These are phyloP conservation scores for Pseudocercospora fuligena DNA, from an alignment of 2,329 filamentous ascomycete genomes.

Conservation along the genomic window DNA sequence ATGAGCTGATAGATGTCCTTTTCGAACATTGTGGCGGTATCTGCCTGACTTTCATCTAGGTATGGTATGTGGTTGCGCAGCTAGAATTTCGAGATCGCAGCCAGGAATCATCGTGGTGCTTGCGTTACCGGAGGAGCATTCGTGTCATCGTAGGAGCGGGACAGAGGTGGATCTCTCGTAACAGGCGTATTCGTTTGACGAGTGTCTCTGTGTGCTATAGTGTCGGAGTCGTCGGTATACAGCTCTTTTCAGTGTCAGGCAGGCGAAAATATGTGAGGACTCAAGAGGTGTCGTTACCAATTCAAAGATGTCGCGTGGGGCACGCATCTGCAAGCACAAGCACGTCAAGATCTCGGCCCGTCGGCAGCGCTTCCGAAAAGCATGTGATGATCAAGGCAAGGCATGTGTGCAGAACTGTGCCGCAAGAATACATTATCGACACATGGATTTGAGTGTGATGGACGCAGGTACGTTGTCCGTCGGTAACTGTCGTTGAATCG, in stretches of 20 bases:
- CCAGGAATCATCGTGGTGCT: neutral
- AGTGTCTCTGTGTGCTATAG: neutral
- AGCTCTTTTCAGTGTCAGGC: neutral
- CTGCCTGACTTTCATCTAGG: too few relatives aligned
- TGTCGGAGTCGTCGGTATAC: neutral
- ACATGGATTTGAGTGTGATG: too few relatives aligned
- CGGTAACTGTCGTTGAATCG: too few relatives aligned
- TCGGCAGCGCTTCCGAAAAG: neutral
- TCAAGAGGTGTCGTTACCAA: neutral
- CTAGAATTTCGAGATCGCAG: neutral
- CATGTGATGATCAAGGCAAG: neutral
- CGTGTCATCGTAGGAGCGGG: neutral
- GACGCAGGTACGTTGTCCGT: too few relatives aligned
- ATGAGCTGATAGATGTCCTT: slow-evolving; percentile 99
- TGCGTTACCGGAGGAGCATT: neutral
- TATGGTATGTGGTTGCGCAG: neutral
- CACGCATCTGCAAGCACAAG: neutral
- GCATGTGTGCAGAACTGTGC: too few relatives aligned
- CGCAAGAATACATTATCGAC: too few relatives aligned
- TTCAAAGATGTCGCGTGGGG: neutral
- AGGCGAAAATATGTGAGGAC: neutral
- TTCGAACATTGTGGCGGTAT: slow-evolving; percentile 75
- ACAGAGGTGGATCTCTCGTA: neutral
- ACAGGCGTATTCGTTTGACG: neutral
- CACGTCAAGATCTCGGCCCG: slow-evolving; percentile 8